A percentile compares a stretch with the other conserved stretches of the same genome.
Conservation (phyloP, 2,329 filamentous ascomycete genomes). For the Thyridium curvatum region DNA sequence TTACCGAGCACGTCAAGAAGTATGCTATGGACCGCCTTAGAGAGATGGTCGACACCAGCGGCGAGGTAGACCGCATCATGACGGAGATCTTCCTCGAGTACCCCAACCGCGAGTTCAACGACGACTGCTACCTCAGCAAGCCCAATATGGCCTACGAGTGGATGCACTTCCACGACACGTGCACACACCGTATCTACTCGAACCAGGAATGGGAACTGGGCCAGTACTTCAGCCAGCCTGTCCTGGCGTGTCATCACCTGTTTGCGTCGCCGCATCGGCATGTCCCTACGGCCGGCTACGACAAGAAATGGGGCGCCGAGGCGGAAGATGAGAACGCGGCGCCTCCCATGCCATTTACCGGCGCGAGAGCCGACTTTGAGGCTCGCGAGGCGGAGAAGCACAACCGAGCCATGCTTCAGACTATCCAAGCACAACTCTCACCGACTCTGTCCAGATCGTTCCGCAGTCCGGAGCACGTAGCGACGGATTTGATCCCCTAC, state of each 20-base stretch:
- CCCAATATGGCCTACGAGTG: slow-evolving; percentile 86
- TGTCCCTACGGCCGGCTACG: slow-evolving; percentile 30
- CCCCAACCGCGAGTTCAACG: slow-evolving; percentile 82
- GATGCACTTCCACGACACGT: slow-evolving; percentile 85
- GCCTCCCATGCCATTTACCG: slow-evolving; percentile 67
- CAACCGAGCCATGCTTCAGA: slow-evolving; percentile 67
- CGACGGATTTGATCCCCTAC: slow-evolving; percentile 79
- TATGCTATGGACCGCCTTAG: slow-evolving; percentile 64
- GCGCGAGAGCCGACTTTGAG: slow-evolving; percentile 73
- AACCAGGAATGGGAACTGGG: slow-evolving; percentile 89
- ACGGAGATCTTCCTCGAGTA: slow-evolving; percentile 83
- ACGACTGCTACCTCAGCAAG: slow-evolving; percentile 86
- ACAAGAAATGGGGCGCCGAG: slow-evolving; percentile 34
- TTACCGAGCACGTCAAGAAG: slow-evolving; percentile 67
- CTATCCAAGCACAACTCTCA: slow-evolving; percentile 66
- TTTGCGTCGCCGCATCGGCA: slow-evolving; percentile 69
- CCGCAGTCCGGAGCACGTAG: slow-evolving; percentile 69
- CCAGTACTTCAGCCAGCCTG: slow-evolving; percentile 79
- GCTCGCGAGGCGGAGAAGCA: slow-evolving; percentile 77
- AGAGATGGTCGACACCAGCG: slow-evolving; percentile 73
- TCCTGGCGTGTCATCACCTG: slow-evolving; percentile 84
- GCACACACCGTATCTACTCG: slow-evolving; percentile 72
- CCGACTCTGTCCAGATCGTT: slow-evolving; percentile 70
- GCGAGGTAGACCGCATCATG: slow-evolving; percentile 72
- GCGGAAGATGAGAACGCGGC: slow-evolving; percentile 41